A percentile compares a stretch with the other conserved stretches of the same genome.
Evolutionary conservation across 2,329 filamentous ascomycete genomes (phyloP).

Genomic region (Polytolypa hystricis): DNA sequence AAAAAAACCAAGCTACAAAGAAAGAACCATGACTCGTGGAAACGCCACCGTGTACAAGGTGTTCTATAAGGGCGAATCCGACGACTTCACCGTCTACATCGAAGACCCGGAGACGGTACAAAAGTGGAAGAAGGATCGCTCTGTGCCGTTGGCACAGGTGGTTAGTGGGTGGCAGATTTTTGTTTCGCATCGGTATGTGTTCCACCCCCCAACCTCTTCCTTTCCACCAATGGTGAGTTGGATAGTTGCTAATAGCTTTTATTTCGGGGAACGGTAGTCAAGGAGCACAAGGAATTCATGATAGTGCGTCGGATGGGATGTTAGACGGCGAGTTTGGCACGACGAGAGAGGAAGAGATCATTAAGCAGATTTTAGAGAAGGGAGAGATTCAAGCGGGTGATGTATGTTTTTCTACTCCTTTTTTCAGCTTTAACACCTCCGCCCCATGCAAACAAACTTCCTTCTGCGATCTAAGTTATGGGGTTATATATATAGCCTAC

Average conservation of each 20-base stretch:
- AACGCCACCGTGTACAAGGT: slow-evolving; percentile 63
- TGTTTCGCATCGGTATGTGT: slow-evolving; percentile 65
- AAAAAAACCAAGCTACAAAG: too few species aligned
- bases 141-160: slow-evolving; percentile 70
- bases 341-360: slow-evolving; percentile 63
- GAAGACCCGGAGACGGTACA: slow-evolving; percentile 53
- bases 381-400: slow-evolving; percentile 55
- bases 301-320: slow-evolving; percentile 61
- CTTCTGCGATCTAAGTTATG: too few species aligned
- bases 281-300: slow-evolving; percentile 68
- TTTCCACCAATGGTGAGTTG: too few species aligned
- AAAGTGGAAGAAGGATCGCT: slow-evolving; percentile 74
- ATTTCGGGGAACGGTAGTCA: slow-evolving; percentile 59
- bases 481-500: too few species aligned
- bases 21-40: slow-evolving; percentile 54
- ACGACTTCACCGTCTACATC: slow-evolving; percentile 59
- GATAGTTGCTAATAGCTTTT: too few species aligned
- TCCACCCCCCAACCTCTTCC: background rate
- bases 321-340: slow-evolving; percentile 86
- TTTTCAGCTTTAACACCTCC: too few species aligned
- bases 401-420: slow-evolving; percentile 32
- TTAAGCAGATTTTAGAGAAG: slow-evolving; percentile 69
- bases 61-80: slow-evolving; percentile 67
- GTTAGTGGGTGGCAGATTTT: slow-evolving; percentile 84
- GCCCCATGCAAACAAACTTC: too few species aligned